Conservation (phyloP, 805 yeast genomes). For the Kluyveromyces wickerhamii region DNA sequence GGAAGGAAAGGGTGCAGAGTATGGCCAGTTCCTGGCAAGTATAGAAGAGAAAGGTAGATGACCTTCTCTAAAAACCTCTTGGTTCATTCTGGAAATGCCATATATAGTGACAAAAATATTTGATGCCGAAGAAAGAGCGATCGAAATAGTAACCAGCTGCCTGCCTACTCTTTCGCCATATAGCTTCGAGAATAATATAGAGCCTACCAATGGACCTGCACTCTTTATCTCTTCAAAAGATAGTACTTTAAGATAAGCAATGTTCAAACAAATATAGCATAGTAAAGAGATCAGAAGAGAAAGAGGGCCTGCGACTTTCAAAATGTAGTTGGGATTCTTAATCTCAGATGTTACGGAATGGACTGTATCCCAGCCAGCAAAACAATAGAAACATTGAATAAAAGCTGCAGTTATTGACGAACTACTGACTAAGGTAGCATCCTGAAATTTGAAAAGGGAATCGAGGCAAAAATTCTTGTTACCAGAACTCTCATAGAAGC, state of each 20-base stretch:
- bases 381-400: conserved; percentile 51
- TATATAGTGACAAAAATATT: conserved; percentile 56
- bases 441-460: conserved; percentile 29
- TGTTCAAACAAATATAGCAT: conserved; percentile 44
- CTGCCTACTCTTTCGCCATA: conserved; percentile 47
- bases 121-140: conserved; percentile 56
- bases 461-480: conserved; percentile 11
- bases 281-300: conserved; percentile 40
- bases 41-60: conserved; percentile 44
- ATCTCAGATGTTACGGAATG: conserved; percentile 57
- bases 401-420: conserved; percentile 48
- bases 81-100: conserved; percentile 52
- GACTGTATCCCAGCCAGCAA: conserved; percentile 56
- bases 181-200: conserved; percentile 47
- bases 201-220: conserved; percentile 54
- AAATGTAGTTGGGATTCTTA: conserved; percentile 47
- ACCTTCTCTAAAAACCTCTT: conserved; percentile 59
- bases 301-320: conserved; percentile 53
- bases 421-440: conserved; percentile 27
- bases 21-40: conserved; percentile 50
- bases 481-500: conserved; percentile 33
- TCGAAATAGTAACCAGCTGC: conserved; percentile 45
- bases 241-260: conserved; percentile 49
- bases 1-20: conserved; percentile 48
- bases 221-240: conserved; percentile 44